phyloP scores from a whole-genome alignment of 305 asterid genomes.

The Stenogyne calaminthoides region DNA sequence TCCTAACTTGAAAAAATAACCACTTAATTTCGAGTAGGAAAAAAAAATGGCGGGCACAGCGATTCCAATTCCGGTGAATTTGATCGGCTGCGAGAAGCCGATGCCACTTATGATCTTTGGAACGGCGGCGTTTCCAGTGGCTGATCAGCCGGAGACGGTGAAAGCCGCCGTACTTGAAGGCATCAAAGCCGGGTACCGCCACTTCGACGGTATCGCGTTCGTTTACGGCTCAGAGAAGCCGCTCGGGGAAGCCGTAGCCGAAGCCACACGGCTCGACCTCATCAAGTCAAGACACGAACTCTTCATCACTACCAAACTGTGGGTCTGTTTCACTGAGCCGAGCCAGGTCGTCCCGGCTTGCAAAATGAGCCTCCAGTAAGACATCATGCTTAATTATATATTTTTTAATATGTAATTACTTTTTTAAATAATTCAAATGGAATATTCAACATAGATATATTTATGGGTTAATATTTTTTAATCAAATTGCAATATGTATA shows the following conservation, averaged over 20 bases:
- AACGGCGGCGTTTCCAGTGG: constrained; percentile 38
- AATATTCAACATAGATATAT: too few species aligned
- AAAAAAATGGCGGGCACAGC: constrained; percentile 16
- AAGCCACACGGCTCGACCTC: constrained; percentile 45
- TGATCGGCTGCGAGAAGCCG: constrained; percentile 39
- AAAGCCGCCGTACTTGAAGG: constrained; percentile 50
- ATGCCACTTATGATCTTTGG: constrained; percentile 59
- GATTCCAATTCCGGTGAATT: constrained; percentile 36
- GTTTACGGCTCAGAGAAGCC: too few species aligned
- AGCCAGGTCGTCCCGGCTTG: constrained; percentile 51
- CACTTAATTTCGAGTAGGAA: neutral
- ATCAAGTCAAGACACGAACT: constrained; percentile 48
- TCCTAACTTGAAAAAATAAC: neutral
- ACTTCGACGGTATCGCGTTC: constrained; percentile 62
- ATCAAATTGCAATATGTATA: too few species aligned
- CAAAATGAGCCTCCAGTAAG: constrained; percentile 56
- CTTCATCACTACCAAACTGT: constrained; percentile 59
- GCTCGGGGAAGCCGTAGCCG: constrained; percentile 51
- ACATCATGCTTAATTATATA: too few species aligned
- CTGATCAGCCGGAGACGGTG: constrained; percentile 20
- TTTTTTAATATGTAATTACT: too few species aligned
- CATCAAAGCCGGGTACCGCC: constrained; percentile 55
- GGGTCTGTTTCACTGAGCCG: constrained; percentile 47
- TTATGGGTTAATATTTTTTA: too few species aligned
- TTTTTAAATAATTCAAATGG: too few species aligned